Evolutionary conservation across 176 grass and related monocot species (phyloP).

Genomic region (Hordeum vulgare): MorexV3_pseudomolecules_assembly NC_058524.1:47407064-47407563

Average conservation of each 20-base stretch:
- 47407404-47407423: too few relatives aligned
- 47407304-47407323: not conserved
- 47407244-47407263: not conserved
- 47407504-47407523: too few relatives aligned
- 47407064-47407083: slow-evolving; percentile 11
- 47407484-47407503: too few relatives aligned
- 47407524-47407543: too few relatives aligned
- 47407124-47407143: not conserved
- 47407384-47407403: not conserved
- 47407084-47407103: not conserved
- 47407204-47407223: not conserved
- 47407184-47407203: not conserved
- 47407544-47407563: too few relatives aligned
- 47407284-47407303: not conserved
- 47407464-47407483: too few relatives aligned
- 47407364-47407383: not conserved
- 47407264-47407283: not conserved
- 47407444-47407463: too few relatives aligned
- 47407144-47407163: not conserved
- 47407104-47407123: not conserved
- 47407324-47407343: too few relatives aligned
- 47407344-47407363: not conserved
- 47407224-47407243: not conserved
- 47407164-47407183: not conserved
- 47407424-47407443: too few relatives aligned